Percentiles rank a stretch among this genome's conserved stretches.
Conservation (phyloP, 2,329 filamentous ascomycete species). For the Pyrenophora teres region DNA sequence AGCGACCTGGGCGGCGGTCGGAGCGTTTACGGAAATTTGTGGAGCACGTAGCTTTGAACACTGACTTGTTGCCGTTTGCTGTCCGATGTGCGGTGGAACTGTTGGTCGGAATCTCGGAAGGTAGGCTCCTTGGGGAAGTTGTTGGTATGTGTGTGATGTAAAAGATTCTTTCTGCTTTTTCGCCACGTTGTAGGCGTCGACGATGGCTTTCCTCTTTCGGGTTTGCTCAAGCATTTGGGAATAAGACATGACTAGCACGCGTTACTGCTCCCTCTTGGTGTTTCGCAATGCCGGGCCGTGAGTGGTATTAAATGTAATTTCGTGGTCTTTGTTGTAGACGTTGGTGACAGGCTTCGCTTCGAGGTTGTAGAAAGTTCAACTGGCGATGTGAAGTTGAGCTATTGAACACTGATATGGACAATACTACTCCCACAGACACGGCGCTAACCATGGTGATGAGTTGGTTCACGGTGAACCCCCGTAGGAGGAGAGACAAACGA, state of each 20-base stretch:
- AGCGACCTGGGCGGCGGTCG: neutral
- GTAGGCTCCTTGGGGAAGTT: neutral
- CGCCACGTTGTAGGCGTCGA: neutral
- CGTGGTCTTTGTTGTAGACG: neutral
- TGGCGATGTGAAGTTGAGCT: neutral
- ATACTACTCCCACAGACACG: neutral
- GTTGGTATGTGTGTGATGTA: neutral
- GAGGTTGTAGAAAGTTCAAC: neutral
- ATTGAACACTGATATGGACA: neutral
- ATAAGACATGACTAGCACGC: neutral
- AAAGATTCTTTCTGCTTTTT: neutral
- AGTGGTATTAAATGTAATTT: neutral
- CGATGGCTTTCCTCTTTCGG: neutral
- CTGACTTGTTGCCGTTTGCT: neutral
- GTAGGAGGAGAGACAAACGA: constrained; percentile 1
- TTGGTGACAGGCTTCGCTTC: neutral
- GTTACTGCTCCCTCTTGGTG: neutral
- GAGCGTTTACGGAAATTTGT: too few species aligned
- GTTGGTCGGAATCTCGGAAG: too few species aligned
- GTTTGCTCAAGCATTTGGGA: neutral
- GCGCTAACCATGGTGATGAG: constrained; percentile 4
- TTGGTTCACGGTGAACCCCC: neutral
- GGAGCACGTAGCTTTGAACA: neutral
- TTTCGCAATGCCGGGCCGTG: neutral
- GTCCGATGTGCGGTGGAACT: neutral